Evolutionary conservation across 208 protist genomes (phyloP), one percentile per base, ranked within the genome.

Genomic region (Trypanosoma rangeli): DNA sequence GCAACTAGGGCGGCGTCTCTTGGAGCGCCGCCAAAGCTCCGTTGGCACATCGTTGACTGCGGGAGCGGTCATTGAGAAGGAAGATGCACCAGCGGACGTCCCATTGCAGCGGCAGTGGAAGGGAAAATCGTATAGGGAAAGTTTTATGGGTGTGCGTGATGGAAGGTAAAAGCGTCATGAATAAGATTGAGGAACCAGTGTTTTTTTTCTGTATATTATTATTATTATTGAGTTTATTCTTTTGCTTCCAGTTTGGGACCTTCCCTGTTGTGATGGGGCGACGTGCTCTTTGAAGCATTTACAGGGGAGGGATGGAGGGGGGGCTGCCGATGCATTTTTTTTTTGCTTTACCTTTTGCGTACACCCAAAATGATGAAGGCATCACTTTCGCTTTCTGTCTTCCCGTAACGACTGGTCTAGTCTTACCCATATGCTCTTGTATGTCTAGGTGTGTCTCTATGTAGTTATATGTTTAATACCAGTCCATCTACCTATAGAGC

Each of bases 101-200:
- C n/a, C 15, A 15, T 3, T 5, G 0, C 46, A 68, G 16, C 50
- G 64, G 24, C 64, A 69, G 28, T 59, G 31, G 31, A 61, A 29
- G 52, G 54, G 64, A n/a, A 71, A 49, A 33, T 22, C 28, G 0
- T 71, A 62, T 37, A 63, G 56, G 33, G 16, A 64, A 33, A 20
- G 5, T n/a, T 71, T 64, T 49, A 15, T 71, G 20, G 10, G 12
- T 4, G 24, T 29, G 29, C 53, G 24, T 50, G 52, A 31, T 12
- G 54, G 20, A 0, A 35, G 5, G 18, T 22, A 54, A 24, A 8
- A 4, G 37, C 0, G 2, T 62, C 18, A 26, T 5, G 53, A 53
- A 33, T 10, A 1, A 26, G 0, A 58, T 9, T 37, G 10, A 44
- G 20, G 24, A 18, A 15, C 20, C 31, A 60, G 42, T 35, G 28